A percentile compares a stretch with the other conserved stretches of the same genome.
Conservation (phyloP, 208 protist genomes). For the Leishmania braziliensis region DNA sequence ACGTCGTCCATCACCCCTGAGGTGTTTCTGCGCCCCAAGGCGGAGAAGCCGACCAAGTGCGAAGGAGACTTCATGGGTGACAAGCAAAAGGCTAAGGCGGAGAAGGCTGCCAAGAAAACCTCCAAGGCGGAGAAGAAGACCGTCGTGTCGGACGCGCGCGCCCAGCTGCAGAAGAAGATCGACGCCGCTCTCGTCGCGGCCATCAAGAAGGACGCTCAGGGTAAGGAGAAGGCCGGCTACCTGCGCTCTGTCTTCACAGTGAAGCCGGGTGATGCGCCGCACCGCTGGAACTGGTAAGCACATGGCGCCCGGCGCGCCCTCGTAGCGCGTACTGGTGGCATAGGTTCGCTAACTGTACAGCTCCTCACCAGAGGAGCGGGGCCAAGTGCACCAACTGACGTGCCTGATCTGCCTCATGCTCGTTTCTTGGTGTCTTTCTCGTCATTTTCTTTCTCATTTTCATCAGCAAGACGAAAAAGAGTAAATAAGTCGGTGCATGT, state of each 20-base stretch:
- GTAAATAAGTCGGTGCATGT: background rate
- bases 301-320: background rate
- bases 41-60: conserved; percentile 77
- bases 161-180: conserved; percentile 78
- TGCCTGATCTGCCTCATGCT: background rate
- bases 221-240: conserved; percentile 80
- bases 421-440: conserved; percentile 24
- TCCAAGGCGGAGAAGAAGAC: conserved; percentile 65
- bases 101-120: conserved; percentile 77
- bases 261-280: conserved; percentile 79
- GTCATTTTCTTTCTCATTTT: conserved; percentile 24
- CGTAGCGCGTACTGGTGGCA: background rate
- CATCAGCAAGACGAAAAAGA: conserved; percentile 12
- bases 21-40: conserved; percentile 71
- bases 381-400: background rate
- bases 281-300: conserved; percentile 88
- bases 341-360: background rate
- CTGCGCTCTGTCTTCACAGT: conserved; percentile 87
- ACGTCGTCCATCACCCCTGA: conserved; percentile 69
- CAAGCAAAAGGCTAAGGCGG: conserved; percentile 72
- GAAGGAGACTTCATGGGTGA: conserved; percentile 88
- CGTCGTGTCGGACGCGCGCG: conserved; percentile 68
- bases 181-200: conserved; percentile 73
- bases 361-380: background rate
- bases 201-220: conserved; percentile 74